Percentiles rank a stretch among this genome's conserved stretches.
phyloP scores from a whole-genome alignment of 148 eudicot genomes.

The Rhododendron mucronatum region DNA sequence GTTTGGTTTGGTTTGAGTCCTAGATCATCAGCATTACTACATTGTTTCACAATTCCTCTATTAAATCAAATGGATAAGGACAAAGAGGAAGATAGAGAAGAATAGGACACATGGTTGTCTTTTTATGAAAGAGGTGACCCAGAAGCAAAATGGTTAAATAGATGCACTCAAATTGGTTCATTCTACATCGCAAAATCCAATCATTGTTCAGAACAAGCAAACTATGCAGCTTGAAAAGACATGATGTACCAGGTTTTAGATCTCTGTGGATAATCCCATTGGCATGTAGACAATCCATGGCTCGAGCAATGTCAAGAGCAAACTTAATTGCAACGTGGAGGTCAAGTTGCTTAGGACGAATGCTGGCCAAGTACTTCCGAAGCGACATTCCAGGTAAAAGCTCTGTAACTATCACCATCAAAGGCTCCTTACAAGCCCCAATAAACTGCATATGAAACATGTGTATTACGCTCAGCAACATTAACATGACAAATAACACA shows the following conservation, averaged over 20 bases:
- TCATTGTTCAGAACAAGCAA: background rate
- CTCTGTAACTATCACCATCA: conserved; percentile 95
- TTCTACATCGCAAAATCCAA: conserved; percentile 6
- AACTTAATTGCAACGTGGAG: conserved; percentile 57
- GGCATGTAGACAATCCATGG: conserved; percentile 88
- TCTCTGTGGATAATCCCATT: conserved; percentile 98
- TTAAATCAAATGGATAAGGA: background rate
- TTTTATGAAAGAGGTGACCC: background rate
- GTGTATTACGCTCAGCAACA: background rate
- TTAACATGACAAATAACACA: background rate
- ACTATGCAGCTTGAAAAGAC: conserved; percentile 23
- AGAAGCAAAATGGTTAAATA: background rate
- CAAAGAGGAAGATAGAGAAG: background rate
- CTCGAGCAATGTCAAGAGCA: conserved; percentile 87
- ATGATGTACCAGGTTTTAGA: conserved; percentile 76
- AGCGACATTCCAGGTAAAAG: conserved; percentile 83
- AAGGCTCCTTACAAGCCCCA: conserved; percentile 97
- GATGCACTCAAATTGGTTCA: background rate
- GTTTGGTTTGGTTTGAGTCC: background rate
- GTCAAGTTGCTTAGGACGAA: conserved; percentile 76
- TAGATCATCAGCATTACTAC: background rate
- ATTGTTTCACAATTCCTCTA: background rate
- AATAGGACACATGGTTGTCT: background rate
- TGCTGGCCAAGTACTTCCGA: conserved; percentile 64
- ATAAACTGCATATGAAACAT: conserved; percentile 63